Conservation (phyloP, 108 stramenopile genomes). For the Aurantiochytrium sp. region DNA sequence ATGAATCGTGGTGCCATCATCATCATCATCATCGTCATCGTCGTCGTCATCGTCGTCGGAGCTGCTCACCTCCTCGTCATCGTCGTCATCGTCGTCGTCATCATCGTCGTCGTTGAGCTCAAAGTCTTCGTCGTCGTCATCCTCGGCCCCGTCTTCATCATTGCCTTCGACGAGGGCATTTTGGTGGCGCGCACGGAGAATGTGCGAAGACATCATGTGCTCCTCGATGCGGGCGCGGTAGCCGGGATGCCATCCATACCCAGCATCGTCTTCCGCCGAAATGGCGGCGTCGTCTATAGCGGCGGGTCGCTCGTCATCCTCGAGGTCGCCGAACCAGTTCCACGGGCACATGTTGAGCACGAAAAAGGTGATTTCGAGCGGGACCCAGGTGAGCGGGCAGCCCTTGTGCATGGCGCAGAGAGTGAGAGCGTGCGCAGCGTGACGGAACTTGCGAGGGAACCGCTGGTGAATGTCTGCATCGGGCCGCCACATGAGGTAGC, state of each 20-base stretch:
- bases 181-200: too few species aligned
- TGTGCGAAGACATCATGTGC: background rate
- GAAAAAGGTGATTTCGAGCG: background rate
- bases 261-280: background rate
- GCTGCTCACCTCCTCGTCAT: background rate
- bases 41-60: conserved; percentile 28
- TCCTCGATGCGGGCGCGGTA: background rate
- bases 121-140: background rate
- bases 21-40: conserved; percentile 27
- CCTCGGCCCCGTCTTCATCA: background rate
- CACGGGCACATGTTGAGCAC: conserved; percentile 21
- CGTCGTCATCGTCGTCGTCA: background rate
- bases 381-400: background rate
- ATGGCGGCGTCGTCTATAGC: background rate
- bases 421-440: background rate
- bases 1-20: background rate
- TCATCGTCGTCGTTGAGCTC: background rate
- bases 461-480: background rate
- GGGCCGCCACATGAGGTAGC: conserved; percentile 22
- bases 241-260: background rate
- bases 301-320: background rate
- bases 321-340: background rate
- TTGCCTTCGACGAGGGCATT: background rate
- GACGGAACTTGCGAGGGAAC: background rate
- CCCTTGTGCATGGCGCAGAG: background rate